These are phyloP conservation scores for Mycosarcoma maydis DNA, from an alignment of 1,284 basidiomycete species.

Conservation along the genomic window DNA sequence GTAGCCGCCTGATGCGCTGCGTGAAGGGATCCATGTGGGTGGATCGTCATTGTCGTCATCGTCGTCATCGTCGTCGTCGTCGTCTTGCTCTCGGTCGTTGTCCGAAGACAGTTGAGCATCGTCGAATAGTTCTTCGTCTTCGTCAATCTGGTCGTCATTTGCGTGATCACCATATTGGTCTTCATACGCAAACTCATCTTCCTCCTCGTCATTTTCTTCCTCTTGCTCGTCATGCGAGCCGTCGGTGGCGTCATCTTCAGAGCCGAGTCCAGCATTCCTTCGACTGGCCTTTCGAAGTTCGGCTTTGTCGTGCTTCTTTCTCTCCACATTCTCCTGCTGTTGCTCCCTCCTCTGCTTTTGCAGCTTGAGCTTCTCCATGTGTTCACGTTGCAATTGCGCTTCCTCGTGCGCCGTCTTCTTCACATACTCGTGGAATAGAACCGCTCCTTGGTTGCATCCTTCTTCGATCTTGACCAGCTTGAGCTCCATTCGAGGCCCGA, in stretches of 20 bases:
- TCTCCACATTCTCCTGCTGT: constrained; percentile 58
- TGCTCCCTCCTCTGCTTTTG: constrained; percentile 44
- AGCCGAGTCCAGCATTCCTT: constrained; percentile 22
- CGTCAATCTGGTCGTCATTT: constrained; percentile 1
- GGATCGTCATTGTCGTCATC: constrained; percentile 1
- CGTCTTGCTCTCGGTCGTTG: constrained; percentile 17
- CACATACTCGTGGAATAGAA: constrained; percentile 64
- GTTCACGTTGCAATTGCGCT: constrained; percentile 32
- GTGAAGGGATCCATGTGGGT: constrained; percentile 22
- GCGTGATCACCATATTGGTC: constrained; percentile 33
- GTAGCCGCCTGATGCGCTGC: constrained; percentile 15
- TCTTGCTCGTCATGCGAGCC: constrained; percentile 16
- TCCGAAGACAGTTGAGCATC: constrained; percentile 23
- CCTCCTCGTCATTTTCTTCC: constrained; percentile 37
- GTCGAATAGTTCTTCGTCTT: constrained; percentile 46
- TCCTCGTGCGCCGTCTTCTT: constrained; percentile 44
- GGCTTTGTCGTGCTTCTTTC: constrained; percentile 55
- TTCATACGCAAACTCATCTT: constrained; percentile 63
- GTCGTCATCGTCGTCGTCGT: constrained; percentile 14
- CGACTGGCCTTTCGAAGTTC: constrained; percentile 17
- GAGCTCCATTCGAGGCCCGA: constrained; percentile 94
- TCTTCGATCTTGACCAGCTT: constrained; percentile 92
- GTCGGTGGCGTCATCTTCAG: constrained; percentile 23
- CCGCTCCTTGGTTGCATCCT: constrained; percentile 72
- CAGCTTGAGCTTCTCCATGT: constrained; percentile 39